Percentiles rank a stretch among this genome's conserved stretches.
Conservation (phyloP, 768 basidiomycete genomes). For the Lentinula boryana region DNA sequence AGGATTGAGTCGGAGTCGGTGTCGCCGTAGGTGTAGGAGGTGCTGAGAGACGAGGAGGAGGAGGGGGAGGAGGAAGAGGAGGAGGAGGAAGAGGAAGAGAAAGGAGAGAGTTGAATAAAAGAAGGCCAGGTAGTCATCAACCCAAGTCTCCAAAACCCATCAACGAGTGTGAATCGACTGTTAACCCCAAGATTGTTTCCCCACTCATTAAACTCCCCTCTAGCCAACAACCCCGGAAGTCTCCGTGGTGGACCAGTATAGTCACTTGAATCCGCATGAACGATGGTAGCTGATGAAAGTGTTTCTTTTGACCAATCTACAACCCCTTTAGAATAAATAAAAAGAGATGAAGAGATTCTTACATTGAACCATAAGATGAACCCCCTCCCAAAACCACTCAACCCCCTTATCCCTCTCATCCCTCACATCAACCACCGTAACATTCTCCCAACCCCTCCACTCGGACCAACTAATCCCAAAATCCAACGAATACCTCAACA, state of each 20-base stretch:
- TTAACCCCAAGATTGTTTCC: conserved; percentile 82
- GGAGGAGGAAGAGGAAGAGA: too few relatives aligned
- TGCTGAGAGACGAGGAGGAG: too few relatives aligned
- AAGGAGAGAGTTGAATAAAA: conserved; percentile 58
- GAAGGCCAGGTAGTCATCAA: conserved; percentile 91
- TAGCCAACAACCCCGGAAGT: conserved; percentile 80
- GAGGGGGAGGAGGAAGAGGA: too few relatives aligned
- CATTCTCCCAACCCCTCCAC: conserved; percentile 84
- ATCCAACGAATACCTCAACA: conserved; percentile 81
- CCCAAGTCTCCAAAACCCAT: conserved; percentile 84
- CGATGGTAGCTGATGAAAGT: conserved; percentile 53
- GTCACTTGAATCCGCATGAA: conserved; percentile 67
- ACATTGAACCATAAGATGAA: conserved; percentile 91
- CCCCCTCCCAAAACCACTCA: conserved; percentile 63
- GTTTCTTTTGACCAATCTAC: conserved; percentile 75
- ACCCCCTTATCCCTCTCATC: conserved; percentile 41
- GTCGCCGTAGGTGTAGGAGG: conserved; percentile 58
- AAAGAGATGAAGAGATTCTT: conserved; percentile 19
- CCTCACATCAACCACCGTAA: conserved; percentile 53
- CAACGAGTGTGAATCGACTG: conserved; percentile 59
- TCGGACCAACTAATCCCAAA: conserved; percentile 79
- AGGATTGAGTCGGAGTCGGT: conserved; percentile 81
- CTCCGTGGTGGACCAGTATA: conserved; percentile 57
- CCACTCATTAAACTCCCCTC: conserved; percentile 90
- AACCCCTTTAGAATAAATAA: neutral